phyloP scores from a whole-genome alignment of 73 alveolate species.

The Paramecium tetraurelia region DNA sequence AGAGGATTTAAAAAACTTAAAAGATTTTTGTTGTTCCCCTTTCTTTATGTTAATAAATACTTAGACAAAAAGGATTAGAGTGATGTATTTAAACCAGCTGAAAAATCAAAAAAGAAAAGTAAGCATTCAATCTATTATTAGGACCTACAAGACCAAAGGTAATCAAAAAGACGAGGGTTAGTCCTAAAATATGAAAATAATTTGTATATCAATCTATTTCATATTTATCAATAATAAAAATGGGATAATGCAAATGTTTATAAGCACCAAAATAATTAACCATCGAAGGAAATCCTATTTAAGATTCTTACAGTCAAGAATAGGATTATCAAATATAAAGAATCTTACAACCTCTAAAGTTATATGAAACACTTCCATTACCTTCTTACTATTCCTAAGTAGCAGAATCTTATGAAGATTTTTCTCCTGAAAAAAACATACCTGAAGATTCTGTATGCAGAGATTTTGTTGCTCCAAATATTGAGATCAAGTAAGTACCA shows the following conservation, averaged over 20 bases:
- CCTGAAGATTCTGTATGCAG: not conserved
- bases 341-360: not conserved
- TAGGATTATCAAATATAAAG: not conserved
- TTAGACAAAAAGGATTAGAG: not conserved
- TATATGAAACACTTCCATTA: not conserved
- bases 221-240: not conserved
- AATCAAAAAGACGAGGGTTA: not conserved
- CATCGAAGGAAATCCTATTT: not conserved
- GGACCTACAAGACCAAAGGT: constrained; percentile 2
- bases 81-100: not conserved
- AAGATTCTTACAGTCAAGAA: not conserved
- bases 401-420: not conserved
- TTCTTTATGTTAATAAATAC: not conserved
- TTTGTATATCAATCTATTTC: not conserved
- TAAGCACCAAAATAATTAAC: not conserved
- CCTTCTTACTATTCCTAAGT: not conserved
- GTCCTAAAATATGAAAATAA: not conserved
- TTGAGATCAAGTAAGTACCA: not conserved
- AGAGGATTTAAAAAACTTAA: constrained; percentile 5
- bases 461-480: not conserved
- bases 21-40: not conserved
- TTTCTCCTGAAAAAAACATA: not conserved
- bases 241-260: not conserved
- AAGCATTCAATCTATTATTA: not conserved
- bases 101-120: not conserved